These are phyloP conservation scores for Casuarina glauca DNA, from an alignment of 306 rosid genomes.

Conservation along the genomic window DNA sequence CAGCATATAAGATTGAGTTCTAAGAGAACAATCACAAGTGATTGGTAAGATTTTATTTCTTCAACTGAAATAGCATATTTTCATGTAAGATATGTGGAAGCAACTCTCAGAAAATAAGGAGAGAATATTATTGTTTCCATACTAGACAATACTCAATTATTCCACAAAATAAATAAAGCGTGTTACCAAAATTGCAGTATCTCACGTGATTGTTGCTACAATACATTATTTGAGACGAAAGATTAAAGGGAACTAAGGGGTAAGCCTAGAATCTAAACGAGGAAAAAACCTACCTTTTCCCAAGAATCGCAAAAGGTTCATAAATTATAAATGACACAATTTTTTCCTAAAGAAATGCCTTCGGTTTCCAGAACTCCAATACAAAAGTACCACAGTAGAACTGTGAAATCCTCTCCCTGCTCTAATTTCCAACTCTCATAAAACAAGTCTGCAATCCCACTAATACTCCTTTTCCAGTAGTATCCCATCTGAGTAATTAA, in stretches of 20 bases:
- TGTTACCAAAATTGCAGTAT: neutral
- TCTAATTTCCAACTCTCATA: neutral
- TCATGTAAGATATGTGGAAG: neutral
- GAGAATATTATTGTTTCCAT: neutral
- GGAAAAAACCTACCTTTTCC: neutral
- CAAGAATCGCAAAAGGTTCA: neutral
- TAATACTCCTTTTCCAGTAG: neutral
- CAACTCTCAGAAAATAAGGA: neutral
- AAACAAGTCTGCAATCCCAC: neutral
- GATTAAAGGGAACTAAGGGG: neutral
- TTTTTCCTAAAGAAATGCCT: neutral
- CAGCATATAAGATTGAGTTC: neutral
- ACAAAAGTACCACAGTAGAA: neutral
- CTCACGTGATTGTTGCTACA: neutral
- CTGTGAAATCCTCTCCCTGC: neutral
- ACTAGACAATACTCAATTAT: neutral
- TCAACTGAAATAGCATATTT: neutral
- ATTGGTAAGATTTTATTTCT: neutral
- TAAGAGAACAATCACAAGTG: neutral
- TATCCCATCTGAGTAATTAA: slow-evolving; percentile 16
- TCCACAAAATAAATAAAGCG: neutral
- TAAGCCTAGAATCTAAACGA: neutral
- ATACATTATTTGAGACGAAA: neutral
- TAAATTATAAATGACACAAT: neutral
- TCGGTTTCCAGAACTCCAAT: neutral